A percentile compares a stretch with the other conserved stretches of the same genome.
Conservation (phyloP, 225 moss, liverwort and hornwort species). For the Pleurozium schreberi region DNA sequence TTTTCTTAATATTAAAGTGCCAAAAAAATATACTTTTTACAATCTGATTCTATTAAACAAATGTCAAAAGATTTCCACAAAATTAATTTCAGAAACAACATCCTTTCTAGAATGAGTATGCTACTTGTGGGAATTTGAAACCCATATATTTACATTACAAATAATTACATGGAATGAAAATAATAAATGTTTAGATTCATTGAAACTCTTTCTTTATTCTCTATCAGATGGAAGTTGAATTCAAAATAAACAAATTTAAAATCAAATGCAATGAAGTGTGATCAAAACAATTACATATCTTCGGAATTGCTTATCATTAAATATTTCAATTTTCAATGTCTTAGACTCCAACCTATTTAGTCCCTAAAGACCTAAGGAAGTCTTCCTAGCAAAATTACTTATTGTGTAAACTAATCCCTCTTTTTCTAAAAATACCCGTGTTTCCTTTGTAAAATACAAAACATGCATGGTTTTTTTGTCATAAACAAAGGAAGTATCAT, state of each 20-base stretch:
- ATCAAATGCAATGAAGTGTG: neutral
- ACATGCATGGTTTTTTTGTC: no score
- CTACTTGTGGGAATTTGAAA: no score
- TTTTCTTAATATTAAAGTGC: neutral
- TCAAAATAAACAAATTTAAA: neutral
- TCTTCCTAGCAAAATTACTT: accelerated
- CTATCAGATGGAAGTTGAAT: neutral
- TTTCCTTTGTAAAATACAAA: no score
- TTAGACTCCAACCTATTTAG: neutral
- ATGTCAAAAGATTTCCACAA: neutral
- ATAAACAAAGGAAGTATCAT: no score
- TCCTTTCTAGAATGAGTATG: no score
- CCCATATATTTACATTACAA: no score
- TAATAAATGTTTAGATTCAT: neutral
- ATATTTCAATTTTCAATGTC: neutral
- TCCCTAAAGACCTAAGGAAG: no score
- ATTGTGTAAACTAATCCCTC: no score
- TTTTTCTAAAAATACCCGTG: no score
- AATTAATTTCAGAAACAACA: neutral
- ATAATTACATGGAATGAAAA: neutral
- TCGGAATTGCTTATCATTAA: neutral
- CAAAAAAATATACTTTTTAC: no score
- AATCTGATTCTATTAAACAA: no score
- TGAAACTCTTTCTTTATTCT: neutral
- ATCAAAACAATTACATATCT: neutral